phyloP scores from a whole-genome alignment of 768 basidiomycete genomes.

The Hortiboletus flavorubellus region DNA sequence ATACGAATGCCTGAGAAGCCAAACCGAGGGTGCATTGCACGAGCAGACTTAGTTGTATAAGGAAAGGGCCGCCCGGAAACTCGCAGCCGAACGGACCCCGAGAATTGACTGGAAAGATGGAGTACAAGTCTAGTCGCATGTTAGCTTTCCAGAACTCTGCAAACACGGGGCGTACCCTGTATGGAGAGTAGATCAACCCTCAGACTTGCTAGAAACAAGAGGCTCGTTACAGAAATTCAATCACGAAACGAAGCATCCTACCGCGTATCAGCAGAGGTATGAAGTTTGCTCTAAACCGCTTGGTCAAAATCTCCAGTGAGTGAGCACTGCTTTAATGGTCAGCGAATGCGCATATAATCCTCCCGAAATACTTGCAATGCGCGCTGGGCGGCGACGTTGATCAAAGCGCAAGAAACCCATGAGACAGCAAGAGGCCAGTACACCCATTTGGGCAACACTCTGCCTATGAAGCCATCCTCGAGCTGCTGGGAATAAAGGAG shows the following conservation, averaged over 20 bases:
- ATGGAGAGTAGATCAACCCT: slow-evolving; percentile 19
- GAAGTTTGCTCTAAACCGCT: slow-evolving; percentile 37
- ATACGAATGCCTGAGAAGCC: slow-evolving; percentile 22
- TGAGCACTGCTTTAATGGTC: slow-evolving; percentile 12
- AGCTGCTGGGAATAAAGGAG: slow-evolving; percentile 12
- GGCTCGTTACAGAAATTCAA: slow-evolving; percentile 6
- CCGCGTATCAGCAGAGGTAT: slow-evolving; percentile 39
- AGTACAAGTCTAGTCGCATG: slow-evolving; percentile 11
- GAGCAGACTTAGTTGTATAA: slow-evolving; percentile 25
- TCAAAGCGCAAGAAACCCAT: slow-evolving; percentile 28
- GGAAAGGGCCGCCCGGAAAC: slow-evolving; percentile 35
- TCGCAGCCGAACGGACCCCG: slow-evolving; percentile 29
- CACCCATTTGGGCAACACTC: not conserved
- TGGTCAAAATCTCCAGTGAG: slow-evolving; percentile 22
- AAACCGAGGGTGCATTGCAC: slow-evolving; percentile 25
- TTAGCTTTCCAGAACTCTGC: not conserved
- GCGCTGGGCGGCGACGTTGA: slow-evolving; percentile 23
- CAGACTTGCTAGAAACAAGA: slow-evolving; percentile 20
- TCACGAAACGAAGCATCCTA: slow-evolving; percentile 4
- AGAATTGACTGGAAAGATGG: slow-evolving; percentile 11
- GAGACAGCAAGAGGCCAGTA: slow-evolving; percentile 21
- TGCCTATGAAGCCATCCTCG: not conserved
- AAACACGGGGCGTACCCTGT: slow-evolving; percentile 11
- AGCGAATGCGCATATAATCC: not conserved
- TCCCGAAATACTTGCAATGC: slow-evolving; percentile 15